Base-by-base conservation (phyloP, 1,284 basidiomycete species). In the Inonotus hispidus region DNA sequence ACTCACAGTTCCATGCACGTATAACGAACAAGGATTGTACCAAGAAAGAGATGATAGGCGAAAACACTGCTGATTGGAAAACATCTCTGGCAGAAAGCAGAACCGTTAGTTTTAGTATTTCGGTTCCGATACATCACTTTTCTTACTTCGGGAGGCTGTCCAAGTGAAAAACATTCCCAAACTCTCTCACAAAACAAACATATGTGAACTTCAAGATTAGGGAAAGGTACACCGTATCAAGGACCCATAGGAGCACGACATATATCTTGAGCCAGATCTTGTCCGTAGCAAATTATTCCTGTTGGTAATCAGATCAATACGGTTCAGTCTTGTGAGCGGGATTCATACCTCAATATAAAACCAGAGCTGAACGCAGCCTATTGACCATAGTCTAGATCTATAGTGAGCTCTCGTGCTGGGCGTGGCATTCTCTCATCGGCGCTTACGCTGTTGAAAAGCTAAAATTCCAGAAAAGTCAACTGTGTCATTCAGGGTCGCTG, bases 181-280 rank as follows among this genome's bases (percentile, higher is more conserved):
- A 63, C 32, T 60, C 32, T 27, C 16, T 46, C 4, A 63, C 58
- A 29, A 63, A 52, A 23, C 46, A 59, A 13, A 29, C 39, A 23
- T 63, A 63, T 11, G 50, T n/a, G 5, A 50, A 46, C 50, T 63
- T 49, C 14, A 41, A 19, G 27, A 59, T 25, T 16, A 63, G 41
- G n/a, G 35, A 27, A 4, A 60, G 58, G 38, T 63, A 56, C 13
- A 55, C 37, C n/a, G 61, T 63, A 43, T 60, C 58, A 16, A 63
- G 58, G 2, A 43, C 35, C 61, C 61, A 59, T 14, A 45, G 41
- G 11, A 58, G 19, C 19, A 62, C 13, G 21, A 62, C 53, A n/a
- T 43, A 45, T 13, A 50, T 43, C 35, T 61, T 61, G 29, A 61
- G 37, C 32, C 37, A 56, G n/a, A 41, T 19, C 39, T 32, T 35